Percentiles rank a stretch among this genome's conserved stretches.
Evolutionary conservation across 306 rosid species (phyloP).

Genomic region (Comarum palustre): DNA sequence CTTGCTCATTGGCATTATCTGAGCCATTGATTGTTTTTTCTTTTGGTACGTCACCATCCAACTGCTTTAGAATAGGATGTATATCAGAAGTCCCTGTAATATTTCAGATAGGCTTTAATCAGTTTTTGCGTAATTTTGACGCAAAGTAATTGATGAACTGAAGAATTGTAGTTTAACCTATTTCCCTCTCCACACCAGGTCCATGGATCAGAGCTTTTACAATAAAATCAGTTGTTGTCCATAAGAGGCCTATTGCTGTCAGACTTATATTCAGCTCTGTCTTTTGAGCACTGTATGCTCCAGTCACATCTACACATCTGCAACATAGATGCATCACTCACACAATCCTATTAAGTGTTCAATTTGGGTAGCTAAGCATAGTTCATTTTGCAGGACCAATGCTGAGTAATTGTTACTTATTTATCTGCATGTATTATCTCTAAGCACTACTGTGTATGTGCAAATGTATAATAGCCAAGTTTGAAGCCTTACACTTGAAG

Average conservation of each 20-base stretch:
- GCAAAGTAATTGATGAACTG: conserved; percentile 6
- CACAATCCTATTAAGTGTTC: conserved; percentile 3
- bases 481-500: conserved; percentile 74
- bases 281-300: conserved; percentile 94
- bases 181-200: conserved; percentile 49
- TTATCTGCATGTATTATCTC: background rate
- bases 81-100: conserved; percentile 33
- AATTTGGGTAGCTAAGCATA: background rate
- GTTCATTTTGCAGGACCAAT: conserved; percentile 3
- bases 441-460: background rate
- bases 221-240: conserved; percentile 95
- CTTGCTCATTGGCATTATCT: conserved; percentile 36
- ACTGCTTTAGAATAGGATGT: conserved; percentile 40
- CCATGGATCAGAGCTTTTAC: conserved; percentile 68
- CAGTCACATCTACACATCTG: conserved; percentile 94
- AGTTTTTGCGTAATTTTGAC: background rate
- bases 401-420: conserved; percentile 8
- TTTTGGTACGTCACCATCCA: conserved; percentile 39
- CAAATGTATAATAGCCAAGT: conserved; percentile 7
- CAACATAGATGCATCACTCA: conserved; percentile 29
- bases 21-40: conserved; percentile 32
- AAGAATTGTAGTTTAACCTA: conserved; percentile 45
- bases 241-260: conserved; percentile 86
- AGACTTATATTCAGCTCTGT: conserved; percentile 94
- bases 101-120: conserved; percentile 16